A percentile compares a stretch with the other conserved stretches of the same genome.
These are phyloP conservation scores for Globisporangium parvum DNA, from an alignment of 352 stramenopile species.

Conservation along the genomic window DNA sequence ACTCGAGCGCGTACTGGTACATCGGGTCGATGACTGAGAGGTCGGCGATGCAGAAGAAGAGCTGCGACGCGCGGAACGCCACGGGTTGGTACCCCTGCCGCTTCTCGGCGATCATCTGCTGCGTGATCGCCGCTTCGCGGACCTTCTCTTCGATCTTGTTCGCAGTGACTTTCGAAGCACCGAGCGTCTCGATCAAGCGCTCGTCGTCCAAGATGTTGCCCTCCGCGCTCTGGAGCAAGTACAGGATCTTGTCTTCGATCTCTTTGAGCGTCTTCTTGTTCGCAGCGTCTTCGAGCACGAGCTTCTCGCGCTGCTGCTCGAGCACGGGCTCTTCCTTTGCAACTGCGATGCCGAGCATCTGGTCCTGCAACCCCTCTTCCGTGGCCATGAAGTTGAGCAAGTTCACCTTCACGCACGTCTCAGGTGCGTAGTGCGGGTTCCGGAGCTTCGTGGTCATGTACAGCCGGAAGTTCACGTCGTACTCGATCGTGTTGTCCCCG, in stretches of 20 bases:
- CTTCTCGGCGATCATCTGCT: conserved; percentile 91
- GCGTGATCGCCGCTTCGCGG: conserved; percentile 87
- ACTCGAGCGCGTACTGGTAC: conserved; percentile 96
- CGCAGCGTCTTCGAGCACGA: conserved; percentile 92
- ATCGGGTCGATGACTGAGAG: conserved; percentile 92
- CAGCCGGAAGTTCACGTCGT: conserved; percentile 89
- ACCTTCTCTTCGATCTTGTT: conserved; percentile 95
- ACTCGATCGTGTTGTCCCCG: conserved; percentile 93
- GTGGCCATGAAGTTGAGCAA: conserved; percentile 97
- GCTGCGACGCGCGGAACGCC: conserved; percentile 84
- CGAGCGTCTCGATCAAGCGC: conserved; percentile 91
- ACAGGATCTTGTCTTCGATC: conserved; percentile 96
- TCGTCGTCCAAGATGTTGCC: conserved; percentile 96
- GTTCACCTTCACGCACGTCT: conserved; percentile 96
- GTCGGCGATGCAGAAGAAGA: conserved; percentile 95
- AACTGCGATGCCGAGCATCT: conserved; percentile 95
- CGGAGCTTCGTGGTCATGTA: conserved; percentile 94
- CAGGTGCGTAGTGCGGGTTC: conserved; percentile 93
- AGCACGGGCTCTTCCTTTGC: conserved; percentile 90
- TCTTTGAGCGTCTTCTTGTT: conserved; percentile 95
- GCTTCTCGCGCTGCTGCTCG: conserved; percentile 88
- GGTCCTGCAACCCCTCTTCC: conserved; percentile 91
- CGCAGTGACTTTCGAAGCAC: conserved; percentile 89
- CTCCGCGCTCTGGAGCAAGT: conserved; percentile 88
- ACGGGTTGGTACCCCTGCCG: conserved; percentile 90